Evolutionary conservation across 1,284 basidiomycete species (phyloP), one percentile per base, ranked within the genome.

Genomic region (Somion occarium): DNA sequence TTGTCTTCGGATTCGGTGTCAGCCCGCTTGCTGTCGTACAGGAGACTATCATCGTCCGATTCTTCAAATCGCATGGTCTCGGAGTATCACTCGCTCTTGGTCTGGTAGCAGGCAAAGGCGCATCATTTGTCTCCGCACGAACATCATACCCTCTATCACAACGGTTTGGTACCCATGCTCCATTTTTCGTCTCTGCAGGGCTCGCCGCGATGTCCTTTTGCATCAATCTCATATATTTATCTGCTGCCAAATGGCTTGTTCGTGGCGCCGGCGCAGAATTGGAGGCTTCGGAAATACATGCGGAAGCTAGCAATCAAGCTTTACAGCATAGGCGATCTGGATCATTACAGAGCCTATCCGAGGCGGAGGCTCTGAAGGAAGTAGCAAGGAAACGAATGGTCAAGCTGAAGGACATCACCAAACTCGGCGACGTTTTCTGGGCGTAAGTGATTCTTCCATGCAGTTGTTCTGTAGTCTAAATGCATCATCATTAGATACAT

Each of bases 371-470:
- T n/a, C 64, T 87, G 50, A 73, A 81, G 59, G 79, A 75, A 53
- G 82, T 85, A 4, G 82, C 83, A 5, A 75, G 75, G 58, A 86
- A 86, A 66, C 75, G 76, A 34, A 74, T 69, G 59, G 83, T 89
- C 15, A 73, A 78, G 52, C 59, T 88, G 34, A 68, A 69, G 43
- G 78, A 86, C 54, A 73, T 88, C 38, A 74, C 78, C 1, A 77
- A 78, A 54, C 72, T 91, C 3, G 88, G 88, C 5, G 88, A 91
- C 61, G 74, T 88, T 9, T 91, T 91, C 61, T 91, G 88, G 87
- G 78, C 83, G 75, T 88, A 67, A 70, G 84, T 69, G 23, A 7
- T 38, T 20, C 38, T 44, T 22, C 18, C 9, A 11, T 20, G 7
- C 30, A n/a, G n/a, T n/a, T n/a, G 25, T 12, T 19, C 3, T 37